phyloP scores from a whole-genome alignment of 139 green algal species.

The Chlamydomonas incerta region DNA sequence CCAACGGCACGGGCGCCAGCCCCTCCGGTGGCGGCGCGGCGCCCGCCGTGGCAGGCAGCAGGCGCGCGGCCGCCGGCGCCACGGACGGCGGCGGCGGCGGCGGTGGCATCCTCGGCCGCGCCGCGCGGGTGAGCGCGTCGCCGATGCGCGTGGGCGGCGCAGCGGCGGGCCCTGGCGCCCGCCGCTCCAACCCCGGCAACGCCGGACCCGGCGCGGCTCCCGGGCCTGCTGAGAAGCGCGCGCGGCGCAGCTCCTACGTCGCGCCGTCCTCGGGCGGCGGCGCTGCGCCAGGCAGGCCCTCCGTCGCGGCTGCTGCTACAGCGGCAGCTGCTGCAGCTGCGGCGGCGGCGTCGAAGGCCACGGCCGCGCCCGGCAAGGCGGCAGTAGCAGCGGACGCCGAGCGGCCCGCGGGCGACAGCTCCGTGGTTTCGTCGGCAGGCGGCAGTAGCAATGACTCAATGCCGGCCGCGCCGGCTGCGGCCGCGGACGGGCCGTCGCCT shows the following conservation, averaged over 20 bases:
- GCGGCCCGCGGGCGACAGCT: background rate
- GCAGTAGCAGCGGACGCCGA: background rate
- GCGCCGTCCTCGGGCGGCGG: background rate
- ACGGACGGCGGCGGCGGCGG: no score
- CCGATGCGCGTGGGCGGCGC: no score
- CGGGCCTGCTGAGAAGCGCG: background rate
- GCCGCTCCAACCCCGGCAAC: no score
- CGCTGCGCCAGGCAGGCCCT: background rate
- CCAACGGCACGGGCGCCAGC: no score
- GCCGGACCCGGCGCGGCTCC: background rate
- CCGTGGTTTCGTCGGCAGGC: background rate
- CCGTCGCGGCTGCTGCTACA: background rate
- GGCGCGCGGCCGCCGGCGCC: no score
- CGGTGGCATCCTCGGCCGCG: no score
- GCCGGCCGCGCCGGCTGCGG: no score
- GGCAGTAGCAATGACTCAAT: background rate
- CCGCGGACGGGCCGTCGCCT: no score
- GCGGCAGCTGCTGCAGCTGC: background rate
- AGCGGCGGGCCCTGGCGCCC: no score
- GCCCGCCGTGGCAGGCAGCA: no score
- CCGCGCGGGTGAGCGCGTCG: no score
- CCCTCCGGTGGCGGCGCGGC: no score
- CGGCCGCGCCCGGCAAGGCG: background rate
- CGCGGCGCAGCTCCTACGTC: conserved; percentile 15
- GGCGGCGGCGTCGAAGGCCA: background rate